Base-by-base conservation (phyloP, 768 basidiomycete genomes). In the Mycena capillaripes region DNA sequence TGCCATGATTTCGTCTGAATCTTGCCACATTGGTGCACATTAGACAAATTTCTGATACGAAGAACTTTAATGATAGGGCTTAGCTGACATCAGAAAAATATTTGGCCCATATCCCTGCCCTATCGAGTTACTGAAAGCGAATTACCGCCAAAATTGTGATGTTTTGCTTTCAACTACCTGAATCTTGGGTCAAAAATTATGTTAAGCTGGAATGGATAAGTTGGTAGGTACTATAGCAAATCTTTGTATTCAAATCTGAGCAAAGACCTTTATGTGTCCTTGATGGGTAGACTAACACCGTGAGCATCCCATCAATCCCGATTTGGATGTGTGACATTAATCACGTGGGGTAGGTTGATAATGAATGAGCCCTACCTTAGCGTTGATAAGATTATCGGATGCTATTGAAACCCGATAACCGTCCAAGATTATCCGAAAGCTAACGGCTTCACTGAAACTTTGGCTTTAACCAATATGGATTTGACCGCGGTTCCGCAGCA, bases 301-400 rank as follows among this genome's bases (percentile, higher is more conserved):
- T 36, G 34, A 36, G 12, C 34, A 36, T 36, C 34, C 34, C 34
- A 36, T 36, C 34, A 36, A 36, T 36, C 34, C 34, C 34, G 7
- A 36, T 36, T 36, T 36, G 34, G 12, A 36, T 12, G 34, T 36
- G 34, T 36, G 34, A 36, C 34, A 36, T 36, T 12, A 36, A 36
- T 36, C 34, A 36, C 34, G 34, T 12, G 34, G 34, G 34, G 12
- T 36, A 6, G 34, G 34, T 36, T 36, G 34, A 6, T 36, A 6
- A 12, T 36, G 34, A 36, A 36, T 36, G 12, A 36, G 34, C 34
- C 34, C n/a, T n/a, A n/a, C n/a, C n/a, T n/a, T n/a, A 9, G 50
- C 59, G 32, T 19, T 42, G 34, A 72, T 44, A 12, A 57, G 25
- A 32, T 29, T 67, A 27, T 63, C 52, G 16, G 40, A 61, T n/a